Conservation (phyloP, 305 asterid species). For the Solanum hybrid region DNA sequence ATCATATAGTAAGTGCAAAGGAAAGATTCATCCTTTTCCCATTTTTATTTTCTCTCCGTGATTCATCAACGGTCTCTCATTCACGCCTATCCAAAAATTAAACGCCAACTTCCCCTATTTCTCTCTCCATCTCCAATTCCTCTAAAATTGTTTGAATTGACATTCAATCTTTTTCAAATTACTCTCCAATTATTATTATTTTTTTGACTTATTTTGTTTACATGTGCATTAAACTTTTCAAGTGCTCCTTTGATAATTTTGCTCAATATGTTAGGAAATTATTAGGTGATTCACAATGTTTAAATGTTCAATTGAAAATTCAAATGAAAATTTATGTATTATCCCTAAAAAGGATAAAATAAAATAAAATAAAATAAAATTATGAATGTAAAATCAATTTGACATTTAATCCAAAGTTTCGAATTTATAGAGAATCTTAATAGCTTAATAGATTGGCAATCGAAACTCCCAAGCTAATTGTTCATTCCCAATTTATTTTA, state of each 20-base stretch:
- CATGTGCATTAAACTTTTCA: background rate
- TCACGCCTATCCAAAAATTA: background rate
- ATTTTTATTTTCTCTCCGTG: background rate
- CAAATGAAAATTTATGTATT: background rate
- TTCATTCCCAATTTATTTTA: background rate
- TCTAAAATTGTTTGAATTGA: background rate
- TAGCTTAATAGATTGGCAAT: accelerated
- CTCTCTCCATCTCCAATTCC: background rate
- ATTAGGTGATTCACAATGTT: background rate
- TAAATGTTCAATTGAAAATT: background rate
- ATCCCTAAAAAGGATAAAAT: background rate
- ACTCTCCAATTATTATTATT: background rate
- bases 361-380: background rate
- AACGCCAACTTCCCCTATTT: background rate
- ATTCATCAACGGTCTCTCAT: background rate
- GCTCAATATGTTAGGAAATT: background rate
- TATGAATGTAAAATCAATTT: background rate
- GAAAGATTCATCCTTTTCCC: background rate
- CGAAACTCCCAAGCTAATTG: no score
- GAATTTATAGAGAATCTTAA: accelerated
- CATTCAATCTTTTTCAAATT: background rate
- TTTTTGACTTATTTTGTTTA: background rate
- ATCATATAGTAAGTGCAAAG: background rate
- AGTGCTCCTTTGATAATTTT: background rate
- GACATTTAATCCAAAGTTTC: accelerated